Evolutionary conservation across 768 basidiomycete species (phyloP).

Genomic region (Rhodosporidiobolus sp.): DNA sequence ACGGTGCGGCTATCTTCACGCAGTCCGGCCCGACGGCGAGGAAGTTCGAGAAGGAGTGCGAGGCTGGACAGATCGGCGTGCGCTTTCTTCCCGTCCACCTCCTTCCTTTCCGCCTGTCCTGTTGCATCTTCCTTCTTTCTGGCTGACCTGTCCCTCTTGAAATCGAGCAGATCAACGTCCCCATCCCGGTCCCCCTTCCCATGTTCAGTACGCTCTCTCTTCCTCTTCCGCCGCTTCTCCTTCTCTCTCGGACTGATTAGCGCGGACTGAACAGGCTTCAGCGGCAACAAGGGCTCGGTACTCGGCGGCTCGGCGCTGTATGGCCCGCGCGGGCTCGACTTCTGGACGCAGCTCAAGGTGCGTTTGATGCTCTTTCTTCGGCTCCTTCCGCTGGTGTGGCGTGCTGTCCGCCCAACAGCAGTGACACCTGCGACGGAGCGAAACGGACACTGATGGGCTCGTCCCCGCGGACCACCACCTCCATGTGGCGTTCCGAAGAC

Average conservation of each 20-base stretch:
- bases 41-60: conserved; percentile 81
- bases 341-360: conserved; percentile 90
- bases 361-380: background rate
- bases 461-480: conserved; percentile 70
- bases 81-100: conserved; percentile 6
- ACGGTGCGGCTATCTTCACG: conserved; percentile 93
- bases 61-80: conserved; percentile 78
- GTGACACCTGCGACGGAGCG: too few relatives aligned
- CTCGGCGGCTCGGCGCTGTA: conserved; percentile 67
- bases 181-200: conserved; percentile 80
- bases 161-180: conserved; percentile 52
- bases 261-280: too few relatives aligned
- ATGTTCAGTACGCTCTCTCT: conserved; percentile 79
- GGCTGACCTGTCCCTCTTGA: too few relatives aligned
- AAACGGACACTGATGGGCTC: background rate
- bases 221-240: too few relatives aligned
- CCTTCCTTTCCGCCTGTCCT: background rate
- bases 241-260: too few relatives aligned
- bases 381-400: background rate
- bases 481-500: conserved; percentile 80
- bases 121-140: background rate
- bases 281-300: conserved; percentile 69
- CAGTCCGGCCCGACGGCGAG: conserved; percentile 92
- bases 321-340: conserved; percentile 76
- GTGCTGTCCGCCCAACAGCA: too few relatives aligned